Evolutionary conservation across 352 stramenopile species (phyloP).

Genomic region (Pythium aristosporum): DNA sequence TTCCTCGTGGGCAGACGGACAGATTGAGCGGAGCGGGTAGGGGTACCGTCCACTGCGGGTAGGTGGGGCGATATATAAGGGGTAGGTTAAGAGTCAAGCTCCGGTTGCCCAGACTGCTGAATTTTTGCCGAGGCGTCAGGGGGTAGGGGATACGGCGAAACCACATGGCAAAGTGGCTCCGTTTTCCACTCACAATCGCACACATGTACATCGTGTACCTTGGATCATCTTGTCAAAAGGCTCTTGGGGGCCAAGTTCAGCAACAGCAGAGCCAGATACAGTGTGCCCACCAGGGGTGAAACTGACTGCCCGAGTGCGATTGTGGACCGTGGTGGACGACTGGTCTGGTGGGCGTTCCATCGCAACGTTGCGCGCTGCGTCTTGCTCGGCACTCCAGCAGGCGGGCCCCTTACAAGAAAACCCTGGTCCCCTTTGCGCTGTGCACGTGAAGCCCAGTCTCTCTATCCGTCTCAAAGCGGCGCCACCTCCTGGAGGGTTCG

Average conservation of each 20-base stretch:
- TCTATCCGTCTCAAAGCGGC: slow-evolving; percentile 10
- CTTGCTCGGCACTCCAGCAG: background rate
- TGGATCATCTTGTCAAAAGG: slow-evolving; percentile 5
- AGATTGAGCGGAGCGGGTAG: slow-evolving; percentile 10
- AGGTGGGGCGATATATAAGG: slow-evolving; percentile 3
- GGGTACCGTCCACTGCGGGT: slow-evolving; percentile 6
- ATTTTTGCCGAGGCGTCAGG: slow-evolving; percentile 3
- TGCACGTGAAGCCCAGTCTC: background rate
- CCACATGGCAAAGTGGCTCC: slow-evolving; percentile 15
- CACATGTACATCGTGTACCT: background rate
- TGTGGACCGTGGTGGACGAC: slow-evolving; percentile 18
- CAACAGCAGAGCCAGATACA: slow-evolving; percentile 17
- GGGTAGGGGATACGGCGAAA: slow-evolving; percentile 6
- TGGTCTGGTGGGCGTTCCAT: slow-evolving; percentile 1
- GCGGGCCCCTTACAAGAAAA: background rate
- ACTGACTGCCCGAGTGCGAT: slow-evolving; percentile 21
- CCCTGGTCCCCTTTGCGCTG: background rate
- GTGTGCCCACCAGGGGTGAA: slow-evolving; percentile 5
- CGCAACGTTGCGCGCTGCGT: slow-evolving; percentile 4
- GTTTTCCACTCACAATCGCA: background rate
- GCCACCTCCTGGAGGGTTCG: slow-evolving; percentile 8
- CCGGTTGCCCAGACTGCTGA: background rate
- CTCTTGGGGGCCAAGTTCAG: slow-evolving; percentile 9
- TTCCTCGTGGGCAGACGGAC: background rate
- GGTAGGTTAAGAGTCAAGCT: background rate